These are phyloP conservation scores for Rhodotorula sp. DNA, from an alignment of 1,284 basidiomycete genomes.

Conservation along the genomic window DNA sequence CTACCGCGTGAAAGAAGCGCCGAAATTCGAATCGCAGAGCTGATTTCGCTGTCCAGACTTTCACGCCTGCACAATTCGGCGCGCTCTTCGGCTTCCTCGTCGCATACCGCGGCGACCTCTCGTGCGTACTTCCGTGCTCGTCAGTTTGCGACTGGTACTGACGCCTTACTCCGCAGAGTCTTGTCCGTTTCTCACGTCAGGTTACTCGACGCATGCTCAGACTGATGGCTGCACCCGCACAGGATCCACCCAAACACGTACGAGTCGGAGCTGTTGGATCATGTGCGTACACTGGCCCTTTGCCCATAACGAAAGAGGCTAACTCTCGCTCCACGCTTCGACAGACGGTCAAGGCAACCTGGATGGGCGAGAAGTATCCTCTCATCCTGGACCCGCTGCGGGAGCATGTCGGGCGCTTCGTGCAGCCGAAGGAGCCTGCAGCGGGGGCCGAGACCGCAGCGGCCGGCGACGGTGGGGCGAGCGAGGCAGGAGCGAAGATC, in stretches of 20 bases:
- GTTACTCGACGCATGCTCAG: no score
- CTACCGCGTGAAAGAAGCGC: no score
- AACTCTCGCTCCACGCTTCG: no score
- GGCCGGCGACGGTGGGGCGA: neutral
- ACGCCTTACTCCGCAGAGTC: neutral
- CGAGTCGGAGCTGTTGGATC: conserved; percentile 59
- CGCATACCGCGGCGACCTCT: conserved; percentile 66
- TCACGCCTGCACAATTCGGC: conserved; percentile 66
- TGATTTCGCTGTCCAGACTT: conserved; percentile 50
- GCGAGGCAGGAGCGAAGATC: no score
- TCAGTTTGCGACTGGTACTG: neutral
- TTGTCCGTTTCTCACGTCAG: neutral
- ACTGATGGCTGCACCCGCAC: neutral
- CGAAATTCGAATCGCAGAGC: no score
- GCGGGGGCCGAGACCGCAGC: neutral
- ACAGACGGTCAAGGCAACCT: conserved; percentile 61
- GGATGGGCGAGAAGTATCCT: conserved; percentile 68
- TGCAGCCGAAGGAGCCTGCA: neutral
- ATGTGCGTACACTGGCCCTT: conserved; percentile 45
- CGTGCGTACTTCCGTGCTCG: conserved; percentile 1
- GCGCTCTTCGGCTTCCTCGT: conserved; percentile 66
- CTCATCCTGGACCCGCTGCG: conserved; percentile 50
- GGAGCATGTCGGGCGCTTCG: neutral
- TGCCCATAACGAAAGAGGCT: no score
- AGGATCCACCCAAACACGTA: conserved; percentile 73